These are phyloP conservation scores for Penicillium corylophilum DNA, from an alignment of 2,329 filamentous ascomycete species.

Conservation along the genomic window DNA sequence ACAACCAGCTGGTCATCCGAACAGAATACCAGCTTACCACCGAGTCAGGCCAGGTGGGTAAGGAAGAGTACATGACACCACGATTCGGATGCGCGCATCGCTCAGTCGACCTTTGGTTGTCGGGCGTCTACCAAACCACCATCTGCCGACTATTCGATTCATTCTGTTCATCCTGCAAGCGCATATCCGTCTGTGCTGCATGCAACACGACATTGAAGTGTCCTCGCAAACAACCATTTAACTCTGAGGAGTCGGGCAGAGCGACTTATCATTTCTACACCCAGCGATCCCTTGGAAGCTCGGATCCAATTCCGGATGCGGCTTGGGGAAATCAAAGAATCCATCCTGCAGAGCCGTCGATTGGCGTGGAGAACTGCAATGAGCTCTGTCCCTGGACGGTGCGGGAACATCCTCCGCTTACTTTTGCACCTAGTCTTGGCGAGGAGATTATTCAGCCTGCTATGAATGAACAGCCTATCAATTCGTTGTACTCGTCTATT, in stretches of 20 bases:
- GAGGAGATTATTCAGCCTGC: conserved; percentile 36
- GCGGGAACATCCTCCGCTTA: conserved; percentile 37
- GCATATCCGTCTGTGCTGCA: conserved; percentile 37
- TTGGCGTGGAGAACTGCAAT: conserved; percentile 38
- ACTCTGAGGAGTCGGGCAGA: conserved; percentile 23
- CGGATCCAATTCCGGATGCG: conserved; percentile 28
- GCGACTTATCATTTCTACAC: conserved; percentile 39
- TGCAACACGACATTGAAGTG: conserved; percentile 37
- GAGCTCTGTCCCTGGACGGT: conserved; percentile 43
- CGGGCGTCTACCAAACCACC: conserved; percentile 39
- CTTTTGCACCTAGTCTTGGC: conserved; percentile 32
- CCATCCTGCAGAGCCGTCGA: conserved; percentile 36
- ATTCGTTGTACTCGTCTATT: conserved; percentile 38
- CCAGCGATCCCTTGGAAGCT: conserved; percentile 33
- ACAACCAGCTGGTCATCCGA: conserved; percentile 33
- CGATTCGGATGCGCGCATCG: conserved; percentile 42
- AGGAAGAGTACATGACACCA: conserved; percentile 40
- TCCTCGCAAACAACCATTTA: conserved; percentile 33
- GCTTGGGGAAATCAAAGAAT: conserved; percentile 38
- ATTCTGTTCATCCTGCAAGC: conserved; percentile 35
- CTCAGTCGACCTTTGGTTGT: conserved; percentile 42
- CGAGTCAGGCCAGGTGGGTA: conserved; percentile 35
- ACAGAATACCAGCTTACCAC: conserved; percentile 40
- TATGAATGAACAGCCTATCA: conserved; percentile 33
- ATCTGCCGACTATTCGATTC: conserved; percentile 36